phyloP scores from a whole-genome alignment of 169 alveolate species.

The Plasmodium vinckei region DNA sequence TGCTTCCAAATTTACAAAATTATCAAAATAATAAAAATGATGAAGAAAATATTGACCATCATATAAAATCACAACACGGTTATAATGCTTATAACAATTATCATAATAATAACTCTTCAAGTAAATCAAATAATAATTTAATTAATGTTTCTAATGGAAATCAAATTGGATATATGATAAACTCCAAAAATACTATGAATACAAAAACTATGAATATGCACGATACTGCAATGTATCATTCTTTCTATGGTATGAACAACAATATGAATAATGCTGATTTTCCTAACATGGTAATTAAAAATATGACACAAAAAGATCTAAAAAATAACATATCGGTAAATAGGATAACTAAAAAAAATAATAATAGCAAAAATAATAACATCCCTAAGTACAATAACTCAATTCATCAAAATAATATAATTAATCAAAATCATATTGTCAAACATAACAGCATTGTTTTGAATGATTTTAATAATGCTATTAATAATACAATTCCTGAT shows the following conservation, averaged over 20 bases:
- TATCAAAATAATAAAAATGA: slow-evolving; percentile 15
- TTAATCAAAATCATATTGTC: slow-evolving; percentile 3
- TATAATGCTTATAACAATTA: slow-evolving; percentile 26
- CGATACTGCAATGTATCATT: slow-evolving; percentile 7
- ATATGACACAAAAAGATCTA: slow-evolving; percentile 6
- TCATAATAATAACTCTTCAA: slow-evolving; percentile 1
- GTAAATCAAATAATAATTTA: slow-evolving; percentile 3
- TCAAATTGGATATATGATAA: neutral
- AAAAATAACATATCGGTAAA: slow-evolving; percentile 7
- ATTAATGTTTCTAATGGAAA: slow-evolving; percentile 10
- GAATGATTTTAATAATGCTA: slow-evolving; percentile 19
- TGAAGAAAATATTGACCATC: slow-evolving; percentile 23
- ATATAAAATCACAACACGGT: slow-evolving; percentile 18
- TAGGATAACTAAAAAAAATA: slow-evolving; percentile 1
- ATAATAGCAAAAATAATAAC: slow-evolving; percentile 1
- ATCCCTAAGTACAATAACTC: neutral
- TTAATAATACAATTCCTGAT: slow-evolving; percentile 4
- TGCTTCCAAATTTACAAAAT: slow-evolving; percentile 6
- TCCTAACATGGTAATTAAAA: neutral
- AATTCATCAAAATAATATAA: neutral
- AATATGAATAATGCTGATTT: neutral
- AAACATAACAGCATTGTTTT: slow-evolving; percentile 16
- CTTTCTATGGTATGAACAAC: slow-evolving; percentile 27
- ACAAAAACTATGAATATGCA: slow-evolving; percentile 6
- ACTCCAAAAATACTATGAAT: slow-evolving; percentile 6